Evolutionary conservation across 2,329 filamentous ascomycete species (phyloP), one percentile per base, ranked within the genome.

Genomic region (Diplodia sapinea): DNA sequence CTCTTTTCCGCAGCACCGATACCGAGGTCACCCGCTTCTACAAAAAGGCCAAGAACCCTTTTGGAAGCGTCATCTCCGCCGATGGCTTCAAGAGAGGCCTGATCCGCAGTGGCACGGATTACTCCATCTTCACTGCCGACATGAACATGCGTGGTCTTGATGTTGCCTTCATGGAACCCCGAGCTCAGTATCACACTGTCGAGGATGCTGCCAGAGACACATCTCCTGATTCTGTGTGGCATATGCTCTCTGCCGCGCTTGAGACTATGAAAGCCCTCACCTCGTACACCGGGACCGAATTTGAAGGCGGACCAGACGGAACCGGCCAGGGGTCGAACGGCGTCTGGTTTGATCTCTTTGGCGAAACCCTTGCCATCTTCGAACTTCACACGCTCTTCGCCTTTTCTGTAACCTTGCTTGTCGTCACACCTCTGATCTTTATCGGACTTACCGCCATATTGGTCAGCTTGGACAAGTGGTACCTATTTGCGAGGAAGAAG

Each of bases 281-380:
- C 0, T 86, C 87, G 15, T 87, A 92, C 71, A 88, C 85, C 0
- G 89, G 87, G 68, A 81, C 85, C 55, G 84, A 82, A 2, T 97
- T 96, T 73, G 85, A 86, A 62, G 87, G 89, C 5, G 86, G 88
- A 65, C 81, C 83, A 7, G 82, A 85, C 67, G 84, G 87, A 70
- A 91, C 89, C 69, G 91, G 91, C 11, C 83, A 81, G 43, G 88
- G 88, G 5, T 88, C 85, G 17, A 83, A 87, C 69, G 92, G 89
- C 36, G 93, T 98, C 15, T 99, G 94, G 93, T 98, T 98, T 75
- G 95, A 98, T 75, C 80, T 98, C 8, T 94, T 96, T 71, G 95
- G 94, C 52, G 86, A 84, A 66, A 84, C 84, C 1, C 93, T 97
- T 77, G 91, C 90, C 17, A 84, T 96, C 2, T 91, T 97, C 75